Percentiles rank a stretch among this genome's conserved stretches.
Conservation (phyloP, 2,329 filamentous ascomycete species). For the Cryphonectria parasitica region DNA sequence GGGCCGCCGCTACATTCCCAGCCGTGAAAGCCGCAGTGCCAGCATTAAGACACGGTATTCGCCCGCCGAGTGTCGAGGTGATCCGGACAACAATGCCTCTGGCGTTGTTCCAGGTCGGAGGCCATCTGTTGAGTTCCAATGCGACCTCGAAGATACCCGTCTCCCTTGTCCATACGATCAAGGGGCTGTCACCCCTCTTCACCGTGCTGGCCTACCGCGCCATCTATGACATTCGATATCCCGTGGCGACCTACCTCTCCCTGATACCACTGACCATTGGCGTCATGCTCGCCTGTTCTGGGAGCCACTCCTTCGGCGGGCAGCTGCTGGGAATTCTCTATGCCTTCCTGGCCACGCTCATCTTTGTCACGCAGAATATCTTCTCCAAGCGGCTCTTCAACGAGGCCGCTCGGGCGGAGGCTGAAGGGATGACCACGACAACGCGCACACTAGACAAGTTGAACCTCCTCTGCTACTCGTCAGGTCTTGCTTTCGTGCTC, state of each 20-base stretch:
- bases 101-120: slow-evolving; percentile 88
- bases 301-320: slow-evolving; percentile 74
- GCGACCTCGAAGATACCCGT: slow-evolving; percentile 95
- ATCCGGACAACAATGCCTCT: slow-evolving; percentile 88
- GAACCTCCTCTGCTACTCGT: slow-evolving; percentile 96
- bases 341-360: slow-evolving; percentile 84
- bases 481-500: slow-evolving; percentile 84
- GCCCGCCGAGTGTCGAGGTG: slow-evolving; percentile 78
- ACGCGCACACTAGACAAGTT: slow-evolving; percentile 91
- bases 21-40: slow-evolving; percentile 72
- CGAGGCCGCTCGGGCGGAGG: slow-evolving; percentile 83
- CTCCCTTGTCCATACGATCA: slow-evolving; percentile 97
- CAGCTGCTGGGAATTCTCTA: slow-evolving; percentile 90
- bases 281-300: slow-evolving; percentile 95
- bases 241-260: slow-evolving; percentile 82
- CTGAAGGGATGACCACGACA: slow-evolving; percentile 65
- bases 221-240: slow-evolving; percentile 87
- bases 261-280: slow-evolving; percentile 88
- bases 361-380: slow-evolving; percentile 98
- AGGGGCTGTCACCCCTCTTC: slow-evolving; percentile 92
- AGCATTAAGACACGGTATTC: slow-evolving; percentile 81
- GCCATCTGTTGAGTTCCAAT: slow-evolving; percentile 91
- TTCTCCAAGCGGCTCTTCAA: slow-evolving; percentile 98
- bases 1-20: slow-evolving; percentile 74
- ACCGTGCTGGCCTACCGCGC: slow-evolving; percentile 92